Evolutionary conservation across 495 filamentous ascomycete genomes (phyloP).

Genomic region (Aspergillus cristatus): DNA sequence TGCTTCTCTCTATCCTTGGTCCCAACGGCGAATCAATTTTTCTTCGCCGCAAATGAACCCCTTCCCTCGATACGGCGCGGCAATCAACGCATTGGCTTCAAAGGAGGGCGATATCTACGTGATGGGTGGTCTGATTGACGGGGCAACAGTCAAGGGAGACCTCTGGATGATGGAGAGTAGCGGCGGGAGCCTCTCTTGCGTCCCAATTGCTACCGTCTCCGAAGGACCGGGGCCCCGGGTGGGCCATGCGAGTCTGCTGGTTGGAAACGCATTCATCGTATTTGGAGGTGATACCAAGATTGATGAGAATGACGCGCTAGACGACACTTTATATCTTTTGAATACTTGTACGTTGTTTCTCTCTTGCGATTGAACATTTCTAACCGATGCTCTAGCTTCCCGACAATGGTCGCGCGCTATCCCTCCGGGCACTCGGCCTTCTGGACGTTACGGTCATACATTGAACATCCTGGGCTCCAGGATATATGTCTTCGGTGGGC

Average conservation of each 20-base stretch:
- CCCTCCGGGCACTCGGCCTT: constrained; percentile 71
- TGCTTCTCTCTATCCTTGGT: constrained; percentile 86
- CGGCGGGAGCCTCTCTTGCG: constrained; percentile 72
- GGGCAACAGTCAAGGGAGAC: constrained; percentile 90
- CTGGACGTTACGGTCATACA: constrained; percentile 92
- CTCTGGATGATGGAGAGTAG: constrained; percentile 96
- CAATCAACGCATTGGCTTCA: constrained; percentile 82
- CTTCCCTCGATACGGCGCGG: constrained; percentile 95
- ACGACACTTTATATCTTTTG: constrained; percentile 91
- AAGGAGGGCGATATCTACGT: constrained; percentile 97
- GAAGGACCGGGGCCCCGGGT: constrained; percentile 95
- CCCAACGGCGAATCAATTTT: constrained; percentile 78
- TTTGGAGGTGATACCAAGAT: constrained; percentile 98
- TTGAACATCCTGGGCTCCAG: constrained; percentile 93
- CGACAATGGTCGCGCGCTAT: constrained; percentile 95
- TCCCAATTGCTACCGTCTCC: constrained; percentile 80
- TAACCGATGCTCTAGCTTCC: constrained; percentile 52
- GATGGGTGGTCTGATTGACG: constrained; percentile 94
- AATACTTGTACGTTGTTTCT: constrained; percentile 76
- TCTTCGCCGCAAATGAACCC: constrained; percentile 74
- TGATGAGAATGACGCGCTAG: constrained; percentile 80
- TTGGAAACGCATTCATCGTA: constrained; percentile 98
- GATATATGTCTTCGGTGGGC: constrained; percentile 94
- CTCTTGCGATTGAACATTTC: constrained; percentile 5
- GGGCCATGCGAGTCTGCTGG: constrained; percentile 86